These are phyloP conservation scores for Scutellaria galericulata DNA, from an alignment of 257 asterid species.

Conservation along the genomic window DNA sequence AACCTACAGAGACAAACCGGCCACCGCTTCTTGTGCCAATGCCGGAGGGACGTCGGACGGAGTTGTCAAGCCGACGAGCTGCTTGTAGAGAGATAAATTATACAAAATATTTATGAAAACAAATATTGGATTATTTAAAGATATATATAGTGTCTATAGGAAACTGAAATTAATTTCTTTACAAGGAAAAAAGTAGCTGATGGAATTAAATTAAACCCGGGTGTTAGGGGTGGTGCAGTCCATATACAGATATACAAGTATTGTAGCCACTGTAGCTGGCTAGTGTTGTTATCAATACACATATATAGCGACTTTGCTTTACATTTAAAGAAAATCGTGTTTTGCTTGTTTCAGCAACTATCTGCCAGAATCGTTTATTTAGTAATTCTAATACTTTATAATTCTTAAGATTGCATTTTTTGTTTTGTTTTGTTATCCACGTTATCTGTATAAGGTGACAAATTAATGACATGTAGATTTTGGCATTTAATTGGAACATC, in stretches of 20 bases:
- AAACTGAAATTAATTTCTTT: background rate
- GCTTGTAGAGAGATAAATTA: conserved; percentile 19
- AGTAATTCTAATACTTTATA: too few species aligned
- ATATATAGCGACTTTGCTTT: background rate
- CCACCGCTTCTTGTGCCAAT: conserved; percentile 41
- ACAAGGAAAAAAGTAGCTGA: background rate
- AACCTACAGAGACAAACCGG: conserved; percentile 35
- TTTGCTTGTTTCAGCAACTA: background rate
- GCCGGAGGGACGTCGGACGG: conserved; percentile 40
- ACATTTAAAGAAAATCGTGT: conserved; percentile 2
- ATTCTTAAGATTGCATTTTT: too few species aligned
- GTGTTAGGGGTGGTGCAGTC: too few species aligned
- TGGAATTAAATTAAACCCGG: too few species aligned
- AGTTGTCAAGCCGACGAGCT: conserved; percentile 37
- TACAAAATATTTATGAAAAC: background rate
- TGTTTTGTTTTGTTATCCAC: too few species aligned
- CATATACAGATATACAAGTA: too few species aligned
- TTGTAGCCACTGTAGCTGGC: too few species aligned
- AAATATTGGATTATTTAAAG: background rate
- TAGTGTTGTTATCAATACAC: too few species aligned
- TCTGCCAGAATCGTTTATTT: too few species aligned
- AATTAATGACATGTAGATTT: too few species aligned
- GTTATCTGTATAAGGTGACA: too few species aligned
- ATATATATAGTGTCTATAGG: background rate
- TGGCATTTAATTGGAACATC: too few species aligned